Base-by-base conservation (phyloP, 2,329 filamentous ascomycete species). In the Trichocomaceae sp. region DNA sequence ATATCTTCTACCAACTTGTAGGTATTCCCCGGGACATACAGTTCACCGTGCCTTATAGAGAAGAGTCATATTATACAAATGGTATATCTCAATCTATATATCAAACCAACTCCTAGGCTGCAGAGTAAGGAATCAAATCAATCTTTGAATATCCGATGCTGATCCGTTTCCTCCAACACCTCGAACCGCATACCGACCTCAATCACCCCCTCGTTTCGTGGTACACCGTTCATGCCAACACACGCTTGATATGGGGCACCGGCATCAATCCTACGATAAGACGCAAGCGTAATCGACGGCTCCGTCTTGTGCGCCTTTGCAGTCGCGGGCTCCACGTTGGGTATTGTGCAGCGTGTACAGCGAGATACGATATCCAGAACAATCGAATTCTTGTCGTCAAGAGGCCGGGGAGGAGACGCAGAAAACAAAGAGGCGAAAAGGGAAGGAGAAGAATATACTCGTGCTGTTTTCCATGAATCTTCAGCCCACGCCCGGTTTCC, bases 211-310 rank as follows among this genome's bases (percentile, higher is more conserved):
- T 83, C 79, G 44, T 71, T 73, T 57, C 77, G 73, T 15, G 83
- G 82, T 51, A 80, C 79, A 64, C 81, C 79, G 62, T 85, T 65
- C 83, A 86, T 85, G 1, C 83, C 83, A 72, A 85, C 85, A 60
- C 82, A 84, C 41, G 83, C 83, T 70, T 85, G 85, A 59, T 74
- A 85, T 68, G 76, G 84, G 23, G 81, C 75, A 0, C 82, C 83
- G 61, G 78, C 71, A 63, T 85, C 83, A 5, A 85, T 73, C 26
- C 82, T 67, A 8, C 83, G 70, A 66, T 83, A 85, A 62, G 78
- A 79, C 75, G 83, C 80, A 52, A 85, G 66, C 57, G 77, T 78
- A 61, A 83, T 76, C 83, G 82, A 85, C 6, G 83, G 83, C 72
- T 85, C 76, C 47, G 75, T 75, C 50, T 75, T 72, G 62, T 85